phyloP scores from a whole-genome alignment of 129 eudicot species.

The Pittosporum tobira region DNA sequence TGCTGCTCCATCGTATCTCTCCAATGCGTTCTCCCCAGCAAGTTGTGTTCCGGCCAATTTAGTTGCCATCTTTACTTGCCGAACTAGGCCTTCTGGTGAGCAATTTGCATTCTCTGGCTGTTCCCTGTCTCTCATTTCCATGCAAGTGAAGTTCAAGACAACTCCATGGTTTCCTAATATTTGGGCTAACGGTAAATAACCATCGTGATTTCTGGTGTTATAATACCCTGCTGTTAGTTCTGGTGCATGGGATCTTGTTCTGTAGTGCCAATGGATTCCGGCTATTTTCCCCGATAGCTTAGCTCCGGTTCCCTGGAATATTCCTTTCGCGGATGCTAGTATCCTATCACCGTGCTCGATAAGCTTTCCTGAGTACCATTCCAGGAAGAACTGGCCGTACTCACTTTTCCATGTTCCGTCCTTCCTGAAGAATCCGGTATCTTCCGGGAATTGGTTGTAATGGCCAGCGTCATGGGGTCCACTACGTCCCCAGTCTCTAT shows the following conservation, averaged over 20 bases:
- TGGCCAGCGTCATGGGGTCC: conserved; percentile 93
- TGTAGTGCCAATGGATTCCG: conserved; percentile 97
- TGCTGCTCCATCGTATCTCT: conserved; percentile 70
- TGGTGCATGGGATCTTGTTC: conserved; percentile 85
- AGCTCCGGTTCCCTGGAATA: conserved; percentile 69
- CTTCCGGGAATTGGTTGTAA: conserved; percentile 86
- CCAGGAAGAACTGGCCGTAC: conserved; percentile 75
- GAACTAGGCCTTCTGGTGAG: conserved; percentile 82
- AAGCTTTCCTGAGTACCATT: conserved; percentile 80
- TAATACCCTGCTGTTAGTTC: conserved; percentile 93
- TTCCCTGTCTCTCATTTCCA: conserved; percentile 95
- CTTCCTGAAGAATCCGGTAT: conserved; percentile 63
- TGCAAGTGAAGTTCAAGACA: conserved; percentile 81
- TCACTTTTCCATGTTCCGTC: conserved; percentile 86
- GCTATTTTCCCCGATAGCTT: conserved; percentile 83
- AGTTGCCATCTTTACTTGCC: conserved; percentile 73
- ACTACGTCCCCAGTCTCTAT: conserved; percentile 60
- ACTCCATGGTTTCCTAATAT: conserved; percentile 66
- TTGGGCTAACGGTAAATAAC: conserved; percentile 64
- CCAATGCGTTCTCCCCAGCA: conserved; percentile 93
- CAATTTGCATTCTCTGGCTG: conserved; percentile 71
- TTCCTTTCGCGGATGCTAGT: conserved; percentile 48
- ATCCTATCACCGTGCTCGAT: conserved; percentile 75
- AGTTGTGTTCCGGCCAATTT: conserved; percentile 48
- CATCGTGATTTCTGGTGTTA: conserved; percentile 58